Base-by-base conservation (phyloP, 2,329 filamentous ascomycete species). In the Phialophora tarda region DNA sequence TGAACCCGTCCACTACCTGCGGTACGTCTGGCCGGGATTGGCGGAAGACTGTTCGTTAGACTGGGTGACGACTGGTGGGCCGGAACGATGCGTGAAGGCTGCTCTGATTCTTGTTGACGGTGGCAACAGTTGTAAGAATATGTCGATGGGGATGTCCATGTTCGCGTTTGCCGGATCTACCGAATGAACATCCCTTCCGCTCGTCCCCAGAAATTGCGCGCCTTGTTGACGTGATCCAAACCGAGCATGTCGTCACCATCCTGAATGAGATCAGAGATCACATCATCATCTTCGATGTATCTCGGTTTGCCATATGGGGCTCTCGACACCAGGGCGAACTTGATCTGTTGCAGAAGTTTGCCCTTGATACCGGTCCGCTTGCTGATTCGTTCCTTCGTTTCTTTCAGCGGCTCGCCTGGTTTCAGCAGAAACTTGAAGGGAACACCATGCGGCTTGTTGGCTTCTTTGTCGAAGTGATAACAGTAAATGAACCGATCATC, bases 261-360 rank as follows among this genome's bases (percentile, higher is more conserved):
- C 78, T 95, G 96, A 69, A 92, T 91, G 41, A 81, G 72, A 59
- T 82, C 81, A 51, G 79, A 77, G 44, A 83, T 75, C 28, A 83
- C 77, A 66, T 83, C 79, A 65, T 82, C 93, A 80, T 98, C 95
- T 72, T 90, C 88, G 55, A 99, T 82, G 80, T 96, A 96, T 66
- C 88, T 85, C 28, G 93, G 90, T 75, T 90, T 92, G 47, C 90
- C 88, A 78, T 91, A 96, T 59, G 87, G 84, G 72, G 80, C 73
- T 76, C 91, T 84, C 77, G 88, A 83, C 59, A 97, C 86, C 34
- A 96, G 80, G 6, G 93, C 91, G 82, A 99, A 97, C 79, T 96
- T 97, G 79, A 99, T 95, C 84, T 98, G 98, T 79, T 99, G 94
- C 72, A 99, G 93, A 71, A 92, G 92, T 83, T 99, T 99, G 78